phyloP scores from a whole-genome alignment of 2,329 filamentous ascomycete species.

The Microdochium bolleyi region DNA sequence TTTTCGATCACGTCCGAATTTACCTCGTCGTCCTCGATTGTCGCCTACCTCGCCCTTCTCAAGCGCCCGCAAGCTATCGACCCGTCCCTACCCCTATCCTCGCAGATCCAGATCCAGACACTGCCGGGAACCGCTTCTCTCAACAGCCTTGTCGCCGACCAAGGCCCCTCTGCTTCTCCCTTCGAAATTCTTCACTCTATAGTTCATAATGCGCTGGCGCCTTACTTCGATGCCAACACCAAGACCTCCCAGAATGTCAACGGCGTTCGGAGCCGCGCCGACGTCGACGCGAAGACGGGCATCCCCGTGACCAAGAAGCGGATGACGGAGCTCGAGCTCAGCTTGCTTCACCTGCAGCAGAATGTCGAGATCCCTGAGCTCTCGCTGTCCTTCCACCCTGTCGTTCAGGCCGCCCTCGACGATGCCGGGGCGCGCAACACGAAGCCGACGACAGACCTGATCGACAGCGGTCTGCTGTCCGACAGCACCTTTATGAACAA shows the following conservation, averaged over 20 bases:
- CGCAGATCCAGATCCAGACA: conserved; percentile 89
- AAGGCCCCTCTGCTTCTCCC: conserved; percentile 68
- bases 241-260: conserved; percentile 65
- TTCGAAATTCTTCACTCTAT: conserved; percentile 91
- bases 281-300: conserved; percentile 86
- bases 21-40: conserved; percentile 68
- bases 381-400: conserved; percentile 76
- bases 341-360: conserved; percentile 84
- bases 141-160: conserved; percentile 58
- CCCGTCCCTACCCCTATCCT: conserved; percentile 69
- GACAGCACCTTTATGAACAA: conserved; percentile 92
- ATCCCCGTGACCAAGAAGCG: conserved; percentile 97
- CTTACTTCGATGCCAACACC: conserved; percentile 95
- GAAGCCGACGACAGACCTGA: conserved; percentile 69
- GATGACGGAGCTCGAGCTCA: conserved; percentile 87
- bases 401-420: conserved; percentile 79
- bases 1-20: conserved; percentile 82
- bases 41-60: conserved; percentile 78
- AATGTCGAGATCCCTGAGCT: conserved; percentile 97
- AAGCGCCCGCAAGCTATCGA: conserved; percentile 88
- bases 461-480: conserved; percentile 67
- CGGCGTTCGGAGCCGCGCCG: conserved; percentile 63
- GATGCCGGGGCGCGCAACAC: conserved; percentile 60
- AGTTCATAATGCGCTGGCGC: conserved; percentile 83
- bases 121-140: conserved; percentile 73